A percentile compares a stretch with the other conserved stretches of the same genome.
phyloP scores from a whole-genome alignment of 495 filamentous ascomycete species.

The Penicillium diatomitis region DNA sequence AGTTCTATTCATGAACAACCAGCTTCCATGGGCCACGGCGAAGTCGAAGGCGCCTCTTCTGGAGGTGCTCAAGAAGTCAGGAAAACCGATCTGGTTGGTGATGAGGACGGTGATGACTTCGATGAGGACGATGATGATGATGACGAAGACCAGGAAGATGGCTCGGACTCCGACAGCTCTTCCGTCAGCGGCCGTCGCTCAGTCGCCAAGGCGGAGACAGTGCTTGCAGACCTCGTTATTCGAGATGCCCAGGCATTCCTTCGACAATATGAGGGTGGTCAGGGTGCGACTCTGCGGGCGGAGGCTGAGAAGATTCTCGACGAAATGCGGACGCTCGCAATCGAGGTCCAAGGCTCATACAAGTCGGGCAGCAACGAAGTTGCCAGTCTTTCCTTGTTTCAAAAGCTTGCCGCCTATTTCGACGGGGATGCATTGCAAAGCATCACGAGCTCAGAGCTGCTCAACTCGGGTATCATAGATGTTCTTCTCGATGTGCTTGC shows the following conservation, averaged over 20 bases:
- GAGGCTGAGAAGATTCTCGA: conserved; percentile 69
- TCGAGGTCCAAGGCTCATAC: conserved; percentile 62
- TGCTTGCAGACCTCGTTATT: conserved; percentile 65
- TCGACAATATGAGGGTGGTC: conserved; percentile 68
- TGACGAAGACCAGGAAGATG: conserved; percentile 53
- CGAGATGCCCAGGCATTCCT: conserved; percentile 72
- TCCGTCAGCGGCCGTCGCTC: conserved; percentile 41
- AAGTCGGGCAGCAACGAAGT: conserved; percentile 39
- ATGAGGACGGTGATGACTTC: conserved; percentile 46
- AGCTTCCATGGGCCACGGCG: conserved; percentile 12
- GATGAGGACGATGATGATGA: conserved; percentile 58
- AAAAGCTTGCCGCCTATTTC: conserved; percentile 76
- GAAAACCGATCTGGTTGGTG: conserved; percentile 47
- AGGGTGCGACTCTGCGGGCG: conserved; percentile 60
- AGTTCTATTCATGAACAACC: not conserved
- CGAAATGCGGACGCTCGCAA: conserved; percentile 60
- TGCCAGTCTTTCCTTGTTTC: conserved; percentile 52
- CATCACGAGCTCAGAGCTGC: conserved; percentile 92
- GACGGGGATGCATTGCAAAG: conserved; percentile 80
- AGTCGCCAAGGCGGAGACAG: conserved; percentile 42
- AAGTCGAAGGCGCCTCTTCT: conserved; percentile 9
- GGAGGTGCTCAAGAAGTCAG: conserved; percentile 7
- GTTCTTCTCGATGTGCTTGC: conserved; percentile 76
- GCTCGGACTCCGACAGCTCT: conserved; percentile 60
- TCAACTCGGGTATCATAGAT: conserved; percentile 81